Evolutionary conservation across 345 rosid genomes (phyloP).

Genomic region (Pistacia integerrima): DNA sequence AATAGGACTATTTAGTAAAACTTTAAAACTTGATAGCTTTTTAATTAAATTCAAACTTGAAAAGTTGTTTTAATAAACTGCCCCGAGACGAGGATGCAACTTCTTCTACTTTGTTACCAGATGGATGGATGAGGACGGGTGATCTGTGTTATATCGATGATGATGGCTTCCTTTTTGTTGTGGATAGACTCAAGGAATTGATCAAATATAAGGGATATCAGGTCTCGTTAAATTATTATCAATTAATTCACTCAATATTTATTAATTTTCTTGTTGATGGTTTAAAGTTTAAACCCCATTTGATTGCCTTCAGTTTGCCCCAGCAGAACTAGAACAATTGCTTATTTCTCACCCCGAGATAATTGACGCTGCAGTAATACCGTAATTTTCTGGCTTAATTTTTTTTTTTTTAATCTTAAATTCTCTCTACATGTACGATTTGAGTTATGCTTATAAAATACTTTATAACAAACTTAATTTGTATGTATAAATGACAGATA

Average conservation of each 20-base stretch:
- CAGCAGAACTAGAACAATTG: constrained; percentile 42
- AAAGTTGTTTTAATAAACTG: too few relatives aligned
- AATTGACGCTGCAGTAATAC: constrained; percentile 37
- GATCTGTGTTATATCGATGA: constrained; percentile 44
- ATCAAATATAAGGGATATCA: constrained; percentile 47
- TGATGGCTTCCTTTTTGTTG: constrained; percentile 37
- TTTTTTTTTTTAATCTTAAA: too few relatives aligned
- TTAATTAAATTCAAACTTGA: too few relatives aligned
- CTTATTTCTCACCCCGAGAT: constrained; percentile 38
- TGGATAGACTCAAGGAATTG: constrained; percentile 46
- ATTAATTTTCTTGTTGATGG: too few relatives aligned
- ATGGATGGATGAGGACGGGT: constrained; percentile 48
- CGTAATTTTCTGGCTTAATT: constrained; percentile 16
- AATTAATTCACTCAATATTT: background rate
- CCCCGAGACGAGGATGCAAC: constrained; percentile 29
- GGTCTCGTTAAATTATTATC: constrained; percentile 16
- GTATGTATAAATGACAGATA: constrained; percentile 18
- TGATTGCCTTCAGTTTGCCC: constrained; percentile 32
- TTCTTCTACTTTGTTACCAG: constrained; percentile 18
- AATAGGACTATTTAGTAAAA: too few relatives aligned
- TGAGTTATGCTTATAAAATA: too few relatives aligned
- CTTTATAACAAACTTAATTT: too few relatives aligned
- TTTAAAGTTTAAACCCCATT: too few relatives aligned
- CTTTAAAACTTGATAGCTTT: too few relatives aligned
- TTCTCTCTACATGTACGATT: too few relatives aligned